phyloP scores from a whole-genome alignment of 345 rosid species.

The Hypericum perforatum region DNA sequence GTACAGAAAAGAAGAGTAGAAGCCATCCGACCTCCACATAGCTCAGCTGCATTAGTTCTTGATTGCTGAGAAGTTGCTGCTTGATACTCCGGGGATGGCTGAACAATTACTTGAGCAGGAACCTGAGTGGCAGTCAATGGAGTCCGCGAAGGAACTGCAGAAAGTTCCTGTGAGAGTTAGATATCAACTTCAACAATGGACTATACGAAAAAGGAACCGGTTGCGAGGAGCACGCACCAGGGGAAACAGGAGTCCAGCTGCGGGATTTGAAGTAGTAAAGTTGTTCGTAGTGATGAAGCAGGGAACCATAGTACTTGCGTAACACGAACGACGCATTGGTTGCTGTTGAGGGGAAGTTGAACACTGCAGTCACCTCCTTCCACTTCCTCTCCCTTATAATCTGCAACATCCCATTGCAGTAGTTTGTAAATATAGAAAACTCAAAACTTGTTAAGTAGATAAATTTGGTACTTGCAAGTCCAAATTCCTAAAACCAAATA shows the following conservation, averaged over 20 bases:
- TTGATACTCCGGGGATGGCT: conserved; percentile 36
- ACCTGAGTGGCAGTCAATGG: conserved; percentile 22
- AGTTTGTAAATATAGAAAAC: too few relatives aligned
- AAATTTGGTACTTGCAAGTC: not conserved
- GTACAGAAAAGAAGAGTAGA: not conserved
- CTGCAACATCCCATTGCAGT: conserved; percentile 20
- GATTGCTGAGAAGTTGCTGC: conserved; percentile 38
- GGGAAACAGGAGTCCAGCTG: conserved; percentile 35
- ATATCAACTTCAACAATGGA: not conserved
- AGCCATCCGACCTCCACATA: conserved; percentile 40
- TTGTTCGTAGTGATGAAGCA: conserved; percentile 75
- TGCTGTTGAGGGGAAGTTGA: conserved; percentile 94
- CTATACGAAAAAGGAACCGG: conserved; percentile 1
- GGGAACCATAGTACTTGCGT: conserved; percentile 79
- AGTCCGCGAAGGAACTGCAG: conserved; percentile 43
- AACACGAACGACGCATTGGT: conserved; percentile 91
- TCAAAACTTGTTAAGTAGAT: conserved; percentile 5
- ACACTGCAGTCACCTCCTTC: conserved; percentile 93
- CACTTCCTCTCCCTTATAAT: conserved; percentile 74
- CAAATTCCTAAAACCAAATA: not conserved
- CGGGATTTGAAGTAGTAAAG: conserved; percentile 54
- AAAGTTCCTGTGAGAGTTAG: conserved; percentile 1
- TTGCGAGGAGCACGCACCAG: conserved; percentile 30
- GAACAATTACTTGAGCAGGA: conserved; percentile 35
- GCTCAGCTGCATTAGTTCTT: conserved; percentile 25